Evolutionary conservation across 75 land plant genomes (phyloP), one percentile per base, ranked within the genome.

Genomic region (Isoetes taiwanensis): DNA sequence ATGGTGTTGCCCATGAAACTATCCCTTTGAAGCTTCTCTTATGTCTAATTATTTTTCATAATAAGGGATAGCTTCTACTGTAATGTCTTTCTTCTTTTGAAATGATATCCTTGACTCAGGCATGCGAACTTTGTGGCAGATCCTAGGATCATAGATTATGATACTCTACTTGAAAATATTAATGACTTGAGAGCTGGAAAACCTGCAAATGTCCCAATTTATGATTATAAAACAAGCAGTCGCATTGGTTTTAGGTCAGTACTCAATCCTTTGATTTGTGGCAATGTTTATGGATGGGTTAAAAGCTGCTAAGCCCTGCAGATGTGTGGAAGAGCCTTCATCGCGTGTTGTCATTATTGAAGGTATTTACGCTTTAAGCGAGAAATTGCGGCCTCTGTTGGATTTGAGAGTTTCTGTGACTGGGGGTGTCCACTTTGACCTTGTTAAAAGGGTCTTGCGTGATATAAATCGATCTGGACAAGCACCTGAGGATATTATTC

Each of bases 381-480:
- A 85, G 61, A 85, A 66, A 65, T 71, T 88, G 48, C 79, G 90
- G 10, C 83, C 85, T 65, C 30, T 79, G 41, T 52, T 88, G 23
- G 95, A 88, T 54, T 71, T 88, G 32, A 73, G 86, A 0, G 90
- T 85, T 16, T 86, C 95, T 52, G 82, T 88, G 8, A 88, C 76
- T 17, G 95, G 95, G 39, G 95, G 95, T 35, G 85, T 88, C 30
- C 90, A 88, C 42, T 85, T 88, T 77, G 95, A 88, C 42, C 85
- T 88, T 59, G 86, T 88, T 31, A 88, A 88, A 64, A 68, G 95
- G 43, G 95, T 88, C 37, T 57, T 88, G 17, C 55, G 95, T 30
- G 95, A 88, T 41, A 88, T 88, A 57, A 90, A 88, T 48, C 78
- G 95, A 54, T 90, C 83, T 71, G 86, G 85, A 2, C 95, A 88